These are phyloP conservation scores for Geranium rotundifolium DNA, from an alignment of 345 rosid species.

Conservation along the genomic window DNA sequence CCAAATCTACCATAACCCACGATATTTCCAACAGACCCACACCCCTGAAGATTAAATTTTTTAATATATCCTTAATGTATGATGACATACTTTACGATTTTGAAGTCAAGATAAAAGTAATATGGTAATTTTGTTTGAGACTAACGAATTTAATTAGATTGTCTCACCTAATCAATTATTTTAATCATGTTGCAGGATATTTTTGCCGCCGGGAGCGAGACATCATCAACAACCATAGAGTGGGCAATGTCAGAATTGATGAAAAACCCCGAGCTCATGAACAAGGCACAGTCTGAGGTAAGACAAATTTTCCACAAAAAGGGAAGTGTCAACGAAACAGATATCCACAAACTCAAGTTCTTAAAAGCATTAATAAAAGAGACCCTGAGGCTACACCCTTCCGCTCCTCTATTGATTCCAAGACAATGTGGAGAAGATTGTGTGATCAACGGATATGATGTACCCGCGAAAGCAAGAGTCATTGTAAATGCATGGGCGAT, in stretches of 20 bases:
- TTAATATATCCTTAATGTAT: too few relatives aligned
- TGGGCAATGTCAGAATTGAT: conserved; percentile 21
- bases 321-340: conserved; percentile 12
- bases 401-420: conserved; percentile 15
- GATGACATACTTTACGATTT: too few relatives aligned
- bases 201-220: conserved; percentile 15
- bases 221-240: conserved; percentile 12
- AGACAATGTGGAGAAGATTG: conserved; percentile 13
- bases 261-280: conserved; percentile 10
- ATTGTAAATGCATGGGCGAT: conserved; percentile 26
- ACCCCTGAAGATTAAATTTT: too few relatives aligned
- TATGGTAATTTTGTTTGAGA: too few relatives aligned
- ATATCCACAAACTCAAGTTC: conserved; percentile 4
- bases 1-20: too few relatives aligned
- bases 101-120: too few relatives aligned
- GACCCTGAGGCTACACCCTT: conserved; percentile 10
- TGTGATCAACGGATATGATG: conserved; percentile 14
- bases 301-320: conserved; percentile 9
- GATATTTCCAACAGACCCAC: too few relatives aligned
- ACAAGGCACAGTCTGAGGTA: conserved; percentile 21
- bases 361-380: conserved; percentile 6
- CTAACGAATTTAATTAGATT: too few relatives aligned
- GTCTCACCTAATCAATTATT: too few relatives aligned
- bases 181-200: conserved; percentile 10
- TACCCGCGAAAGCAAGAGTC: conserved; percentile 15